Evolutionary conservation across 2,329 filamentous ascomycete genomes (phyloP), one percentile per base, ranked within the genome.

Genomic region (Harringtonia lauricola): DNA sequence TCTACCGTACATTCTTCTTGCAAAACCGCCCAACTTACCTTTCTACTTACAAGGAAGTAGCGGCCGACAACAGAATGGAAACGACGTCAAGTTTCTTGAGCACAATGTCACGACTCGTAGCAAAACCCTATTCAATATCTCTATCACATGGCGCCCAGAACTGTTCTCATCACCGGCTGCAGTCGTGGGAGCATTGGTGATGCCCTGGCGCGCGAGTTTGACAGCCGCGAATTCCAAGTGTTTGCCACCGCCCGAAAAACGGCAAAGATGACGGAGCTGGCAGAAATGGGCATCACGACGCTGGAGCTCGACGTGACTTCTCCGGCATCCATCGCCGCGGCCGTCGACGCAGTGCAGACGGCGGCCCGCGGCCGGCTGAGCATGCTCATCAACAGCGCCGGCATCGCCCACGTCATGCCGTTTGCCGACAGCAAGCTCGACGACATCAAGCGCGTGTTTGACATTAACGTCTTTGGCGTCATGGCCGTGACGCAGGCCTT

Each of bases 131-230:
- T n/a, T n/a, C n/a, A n/a, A n/a, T n/a, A n/a, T n/a, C n/a, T n/a
- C n/a, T n/a, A n/a, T n/a, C n/a, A n/a, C n/a, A 42, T 45, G 42
- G 22, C 34, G 12, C 7, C 41, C 30, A 33, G 57, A 53, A 50
- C 53, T 5, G 54, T 57, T 19, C 51, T 60, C 3, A 55, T 62
- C 36, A 61, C 58, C 4, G 59, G 59, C 31, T 61, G 59, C 42
- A 57, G 55, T 48, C 50, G 51, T 30, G 58, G 57, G 18, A 56
- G 58, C 36, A 56, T 59, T 17, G 59, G 59, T 36, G 51, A 54
- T 9, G 57, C 57, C 8, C 51, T 62, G 8, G 57, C 56, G 3
- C 45, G 46, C n/a, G 58, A 58, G 42, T 61, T 60, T 48, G 53
- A 55, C 26, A 42, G 28, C 7, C 56, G 51, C 15, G 57, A 58